Evolutionary conservation across 73 alveolate species (phyloP).

Genomic region (Tetrahymena malaccensis): DNA sequence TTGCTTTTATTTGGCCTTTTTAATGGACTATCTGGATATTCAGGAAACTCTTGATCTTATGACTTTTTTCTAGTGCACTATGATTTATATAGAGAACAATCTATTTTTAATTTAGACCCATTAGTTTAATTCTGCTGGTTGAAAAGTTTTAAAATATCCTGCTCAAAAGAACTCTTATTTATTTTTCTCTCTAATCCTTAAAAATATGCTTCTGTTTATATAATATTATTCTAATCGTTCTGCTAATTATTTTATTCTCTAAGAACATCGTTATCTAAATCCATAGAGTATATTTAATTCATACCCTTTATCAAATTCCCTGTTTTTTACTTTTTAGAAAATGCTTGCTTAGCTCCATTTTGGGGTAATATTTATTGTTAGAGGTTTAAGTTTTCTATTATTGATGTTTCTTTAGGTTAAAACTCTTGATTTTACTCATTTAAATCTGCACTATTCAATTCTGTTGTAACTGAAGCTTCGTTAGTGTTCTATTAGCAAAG

Average conservation of each 20-base stretch:
- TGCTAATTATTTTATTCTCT: background rate
- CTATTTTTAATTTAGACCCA: background rate
- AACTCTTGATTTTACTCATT: background rate
- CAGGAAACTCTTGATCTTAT: background rate
- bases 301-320: background rate
- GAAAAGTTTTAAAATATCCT: background rate
- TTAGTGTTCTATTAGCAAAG: background rate
- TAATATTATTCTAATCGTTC: background rate
- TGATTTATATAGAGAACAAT: background rate
- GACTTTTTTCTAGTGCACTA: background rate
- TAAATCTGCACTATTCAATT: background rate
- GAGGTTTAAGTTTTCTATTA: background rate
- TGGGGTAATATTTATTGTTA: background rate
- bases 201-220: background rate
- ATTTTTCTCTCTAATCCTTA: background rate
- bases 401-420: background rate
- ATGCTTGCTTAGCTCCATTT: background rate
- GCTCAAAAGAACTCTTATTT: background rate
- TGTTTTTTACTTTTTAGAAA: background rate
- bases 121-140: background rate
- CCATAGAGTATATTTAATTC: background rate
- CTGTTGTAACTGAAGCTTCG: background rate
- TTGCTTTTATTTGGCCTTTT: background rate
- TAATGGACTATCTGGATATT: background rate
- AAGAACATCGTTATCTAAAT: background rate